Base-by-base conservation (phyloP, 495 filamentous ascomycete species). In the Penicillium longicatenatum region DNA sequence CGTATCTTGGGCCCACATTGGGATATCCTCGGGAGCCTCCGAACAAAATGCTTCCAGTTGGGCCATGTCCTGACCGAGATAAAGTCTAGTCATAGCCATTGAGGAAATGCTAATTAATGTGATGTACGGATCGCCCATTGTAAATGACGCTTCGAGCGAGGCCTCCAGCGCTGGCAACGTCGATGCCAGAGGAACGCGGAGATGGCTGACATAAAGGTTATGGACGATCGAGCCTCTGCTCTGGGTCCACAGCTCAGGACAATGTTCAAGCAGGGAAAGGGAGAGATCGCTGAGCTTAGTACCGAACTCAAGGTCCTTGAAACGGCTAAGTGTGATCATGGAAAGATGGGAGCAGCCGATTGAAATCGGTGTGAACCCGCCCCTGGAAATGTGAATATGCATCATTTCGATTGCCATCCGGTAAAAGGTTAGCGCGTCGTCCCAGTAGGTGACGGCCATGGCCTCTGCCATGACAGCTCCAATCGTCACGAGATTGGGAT, bases 371-470 rank as follows among this genome's bases (percentile, higher is more conserved):
- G 87, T 84, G 63, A 89, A 91, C 2, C 82, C 78, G 0, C 87
- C 89, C 24, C 70, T 61, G 39, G 81, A 78, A 16, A 95, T 75
- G 61, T 90, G 86, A 20, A 86, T 80, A 44, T 87, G 80, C 62
- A 93, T 75, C 76, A 92, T 86, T 50, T 86, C 79, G 11, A 93
- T 80, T 5, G 86, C 76, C 56, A 90, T 84, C 52, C 89, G 84
- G 67, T 92, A 95, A 70, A 92, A 96, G 22, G 84, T 81, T 21
- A 90, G 64, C 17, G 78, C 73, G 67, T 94, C 85, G 61, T 83
- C 86, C 91, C 91, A 97, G 72, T 89, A 96, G 1, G 88, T 88
- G n/a, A 90, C 85, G 50, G 85, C 84, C 55, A 89, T 81, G 10
- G 90, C 85, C 69, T 96, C 92, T 0, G 85, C 79, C 56, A 96